phyloP scores from a whole-genome alignment of 352 stramenopile genomes.

The Bremia lactucae region DNA sequence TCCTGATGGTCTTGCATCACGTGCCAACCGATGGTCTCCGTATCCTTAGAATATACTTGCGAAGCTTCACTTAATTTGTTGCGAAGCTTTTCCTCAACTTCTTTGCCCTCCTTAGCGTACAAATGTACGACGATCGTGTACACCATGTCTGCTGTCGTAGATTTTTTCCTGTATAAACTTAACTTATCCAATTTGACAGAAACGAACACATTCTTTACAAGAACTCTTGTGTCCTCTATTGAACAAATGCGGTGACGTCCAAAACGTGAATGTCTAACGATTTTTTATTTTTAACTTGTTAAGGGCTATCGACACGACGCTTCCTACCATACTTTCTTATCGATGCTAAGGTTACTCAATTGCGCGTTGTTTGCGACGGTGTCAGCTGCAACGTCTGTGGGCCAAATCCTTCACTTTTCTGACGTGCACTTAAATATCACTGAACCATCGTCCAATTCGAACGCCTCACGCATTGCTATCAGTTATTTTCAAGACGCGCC shows the following conservation, averaged over 20 bases:
- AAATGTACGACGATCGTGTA: constrained; percentile 28
- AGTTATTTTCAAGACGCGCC: constrained; percentile 47
- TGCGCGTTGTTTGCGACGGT: constrained; percentile 2
- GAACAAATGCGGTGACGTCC: no score
- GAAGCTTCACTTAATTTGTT: constrained; percentile 29
- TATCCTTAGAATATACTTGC: constrained; percentile 26
- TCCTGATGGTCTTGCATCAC: constrained; percentile 25
- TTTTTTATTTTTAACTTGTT: no score
- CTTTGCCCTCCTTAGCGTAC: constrained; percentile 26
- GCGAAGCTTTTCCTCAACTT: constrained; percentile 27
- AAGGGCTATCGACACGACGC: no score
- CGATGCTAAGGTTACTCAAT: constrained; percentile 1
- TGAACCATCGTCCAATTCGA: constrained; percentile 17
- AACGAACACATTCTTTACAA: no score
- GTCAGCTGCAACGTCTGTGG: constrained; percentile 6
- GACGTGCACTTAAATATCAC: constrained; percentile 82
- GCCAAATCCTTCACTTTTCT: constrained; percentile 69
- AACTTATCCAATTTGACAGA: no score
- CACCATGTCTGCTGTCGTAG: no score
- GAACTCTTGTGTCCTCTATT: no score
- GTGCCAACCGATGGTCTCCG: constrained; percentile 19
- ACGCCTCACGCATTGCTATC: constrained; percentile 30
- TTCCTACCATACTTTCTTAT: no score
- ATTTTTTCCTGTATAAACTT: no score
- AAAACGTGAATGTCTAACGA: no score